phyloP scores from a whole-genome alignment of 805 yeast species.

The Torulaspora maleeae region DNA sequence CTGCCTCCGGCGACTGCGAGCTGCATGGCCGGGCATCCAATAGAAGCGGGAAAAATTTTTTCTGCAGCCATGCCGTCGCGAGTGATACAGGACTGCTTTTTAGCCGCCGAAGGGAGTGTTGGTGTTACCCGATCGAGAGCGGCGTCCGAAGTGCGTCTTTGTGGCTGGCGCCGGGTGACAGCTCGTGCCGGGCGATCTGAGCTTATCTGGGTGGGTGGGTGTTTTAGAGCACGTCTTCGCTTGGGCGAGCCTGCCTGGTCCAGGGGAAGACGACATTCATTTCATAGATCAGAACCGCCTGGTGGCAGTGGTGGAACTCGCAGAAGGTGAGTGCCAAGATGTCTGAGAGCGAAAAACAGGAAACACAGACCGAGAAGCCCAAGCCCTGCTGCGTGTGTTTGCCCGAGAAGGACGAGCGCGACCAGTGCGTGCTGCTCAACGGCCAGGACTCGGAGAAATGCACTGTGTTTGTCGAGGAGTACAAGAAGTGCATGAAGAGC shows the following conservation, averaged over 20 bases:
- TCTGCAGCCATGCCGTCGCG: background rate
- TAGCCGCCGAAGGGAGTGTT: background rate
- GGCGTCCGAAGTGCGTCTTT: background rate
- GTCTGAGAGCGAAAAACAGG: constrained; percentile 1
- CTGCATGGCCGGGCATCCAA: no score
- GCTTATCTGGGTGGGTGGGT: no score
- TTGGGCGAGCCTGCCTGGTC: no score
- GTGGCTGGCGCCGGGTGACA: constrained; percentile 1
- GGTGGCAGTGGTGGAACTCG: no score
- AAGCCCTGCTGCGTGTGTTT: constrained; percentile 97
- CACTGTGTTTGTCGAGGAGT: constrained; percentile 59
- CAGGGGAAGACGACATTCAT: no score
- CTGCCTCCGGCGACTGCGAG: no score
- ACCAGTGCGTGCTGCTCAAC: constrained; percentile 76
- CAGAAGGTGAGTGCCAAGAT: background rate
- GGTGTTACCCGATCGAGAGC: no score
- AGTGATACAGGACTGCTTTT: background rate
- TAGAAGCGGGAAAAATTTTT: background rate
- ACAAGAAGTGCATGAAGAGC: constrained; percentile 88
- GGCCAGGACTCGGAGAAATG: constrained; percentile 80
- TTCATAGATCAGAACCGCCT: no score
- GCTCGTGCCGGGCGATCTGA: no score
- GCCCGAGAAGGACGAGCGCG: constrained; percentile 75
- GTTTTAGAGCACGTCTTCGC: no score
- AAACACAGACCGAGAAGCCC: constrained; percentile 45